Evolutionary conservation across 306 rosid genomes (phyloP).

Genomic region (Glycyrrhiza uralensis): DNA sequence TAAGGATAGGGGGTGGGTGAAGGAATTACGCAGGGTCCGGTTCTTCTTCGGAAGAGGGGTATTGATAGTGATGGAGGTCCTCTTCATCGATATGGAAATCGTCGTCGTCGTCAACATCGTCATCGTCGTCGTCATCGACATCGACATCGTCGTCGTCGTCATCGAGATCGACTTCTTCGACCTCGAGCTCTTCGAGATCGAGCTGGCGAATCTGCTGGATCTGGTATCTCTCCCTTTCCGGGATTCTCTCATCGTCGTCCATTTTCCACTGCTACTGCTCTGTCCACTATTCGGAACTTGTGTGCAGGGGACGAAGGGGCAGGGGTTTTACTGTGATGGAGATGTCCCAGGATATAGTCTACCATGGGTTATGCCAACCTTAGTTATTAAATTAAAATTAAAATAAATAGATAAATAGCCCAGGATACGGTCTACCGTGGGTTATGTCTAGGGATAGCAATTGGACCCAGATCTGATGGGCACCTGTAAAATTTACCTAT

Average conservation of each 20-base stretch:
- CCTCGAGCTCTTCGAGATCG: slow-evolving; percentile 74
- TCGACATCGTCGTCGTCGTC: slow-evolving; percentile 49
- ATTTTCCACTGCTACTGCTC: slow-evolving; percentile 32
- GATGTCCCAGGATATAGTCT: no score
- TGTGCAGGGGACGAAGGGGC: not conserved
- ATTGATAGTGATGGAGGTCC: not conserved
- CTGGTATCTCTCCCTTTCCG: slow-evolving; percentile 76
- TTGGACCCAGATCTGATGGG: no score
- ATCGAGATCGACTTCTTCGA: slow-evolving; percentile 74
- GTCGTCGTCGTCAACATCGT: no score
- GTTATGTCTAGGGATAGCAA: no score
- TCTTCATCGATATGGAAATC: no score
- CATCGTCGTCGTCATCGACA: no score
- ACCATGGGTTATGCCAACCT: no score
- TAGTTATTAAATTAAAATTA: no score
- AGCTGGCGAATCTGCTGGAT: slow-evolving; percentile 84
- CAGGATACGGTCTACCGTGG: no score
- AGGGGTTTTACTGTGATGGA: no score
- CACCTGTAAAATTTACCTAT: no score
- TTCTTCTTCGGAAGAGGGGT: not conserved
- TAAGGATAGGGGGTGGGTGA: not conserved
- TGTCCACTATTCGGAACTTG: not conserved
- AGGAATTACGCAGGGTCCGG: slow-evolving; percentile 39
- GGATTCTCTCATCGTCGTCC: slow-evolving; percentile 41
- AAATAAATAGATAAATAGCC: no score